Evolutionary conservation across 2,329 filamentous ascomycete genomes (phyloP).

Genomic region (Pyrenochaeta sp.): DNA sequence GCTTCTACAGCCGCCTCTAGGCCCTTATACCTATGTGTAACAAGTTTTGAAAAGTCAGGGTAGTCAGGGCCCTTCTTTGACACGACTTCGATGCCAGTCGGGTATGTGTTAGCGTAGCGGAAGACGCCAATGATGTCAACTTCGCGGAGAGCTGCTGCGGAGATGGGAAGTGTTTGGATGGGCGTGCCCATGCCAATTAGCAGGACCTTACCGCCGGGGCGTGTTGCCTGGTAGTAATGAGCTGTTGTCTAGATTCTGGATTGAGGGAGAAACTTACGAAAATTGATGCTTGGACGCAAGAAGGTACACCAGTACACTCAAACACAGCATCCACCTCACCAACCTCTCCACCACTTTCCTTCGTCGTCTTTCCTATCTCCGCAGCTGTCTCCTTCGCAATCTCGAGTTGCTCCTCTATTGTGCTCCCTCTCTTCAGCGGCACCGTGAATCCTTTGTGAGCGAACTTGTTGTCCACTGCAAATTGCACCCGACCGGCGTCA

Average conservation of each 20-base stretch:
- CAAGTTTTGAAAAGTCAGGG: conserved; percentile 72
- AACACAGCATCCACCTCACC: conserved; percentile 74
- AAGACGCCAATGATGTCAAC: conserved; percentile 82
- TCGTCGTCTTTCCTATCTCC: conserved; percentile 50
- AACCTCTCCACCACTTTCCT: conserved; percentile 41
- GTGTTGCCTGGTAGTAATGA: conserved; percentile 58
- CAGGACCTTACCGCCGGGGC: conserved; percentile 74
- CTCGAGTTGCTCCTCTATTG: conserved; percentile 62
- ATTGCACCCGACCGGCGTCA: conserved; percentile 63
- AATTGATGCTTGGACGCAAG: conserved; percentile 77
- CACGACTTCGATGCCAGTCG: conserved; percentile 71
- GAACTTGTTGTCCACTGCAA: conserved; percentile 61
- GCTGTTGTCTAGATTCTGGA: background rate
- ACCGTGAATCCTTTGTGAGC: conserved; percentile 57
- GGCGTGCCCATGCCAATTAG: conserved; percentile 84
- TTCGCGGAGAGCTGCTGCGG: conserved; percentile 75
- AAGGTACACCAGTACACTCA: conserved; percentile 79
- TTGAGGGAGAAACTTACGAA: conserved; percentile 58
- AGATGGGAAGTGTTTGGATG: conserved; percentile 76
- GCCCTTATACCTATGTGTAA: conserved; percentile 77
- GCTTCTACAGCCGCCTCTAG: conserved; percentile 68
- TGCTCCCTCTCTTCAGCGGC: conserved; percentile 56
- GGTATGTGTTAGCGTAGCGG: conserved; percentile 79
- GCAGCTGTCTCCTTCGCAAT: conserved; percentile 61
- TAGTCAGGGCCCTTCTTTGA: conserved; percentile 58